Percentiles rank a stretch among this genome's conserved stretches.
Evolutionary conservation across 495 filamentous ascomycete genomes (phyloP).

Genomic region (Penicillium mononematosum): DNA sequence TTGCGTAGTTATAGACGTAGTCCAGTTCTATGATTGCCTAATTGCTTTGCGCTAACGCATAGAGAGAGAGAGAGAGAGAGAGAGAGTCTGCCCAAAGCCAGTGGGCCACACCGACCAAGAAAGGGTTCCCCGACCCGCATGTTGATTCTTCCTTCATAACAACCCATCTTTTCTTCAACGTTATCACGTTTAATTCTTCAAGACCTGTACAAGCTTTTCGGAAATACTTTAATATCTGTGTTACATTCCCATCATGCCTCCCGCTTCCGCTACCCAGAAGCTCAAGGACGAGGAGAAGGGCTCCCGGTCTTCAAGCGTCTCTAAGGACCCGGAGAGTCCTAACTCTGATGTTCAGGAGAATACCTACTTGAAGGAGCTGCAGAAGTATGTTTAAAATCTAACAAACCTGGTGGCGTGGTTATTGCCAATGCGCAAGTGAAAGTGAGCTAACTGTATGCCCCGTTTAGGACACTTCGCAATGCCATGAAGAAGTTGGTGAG

Average conservation of each 20-base stretch:
- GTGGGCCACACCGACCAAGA: constrained; percentile 26
- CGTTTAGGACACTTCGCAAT: constrained; percentile 74
- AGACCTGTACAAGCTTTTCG: constrained; percentile 18
- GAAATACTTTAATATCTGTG: constrained; percentile 22
- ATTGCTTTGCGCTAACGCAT: background rate
- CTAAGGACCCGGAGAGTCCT: constrained; percentile 37
- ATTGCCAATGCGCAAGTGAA: background rate
- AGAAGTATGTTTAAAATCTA: constrained; percentile 61
- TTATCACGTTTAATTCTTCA: constrained; percentile 15
- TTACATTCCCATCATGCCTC: constrained; percentile 44
- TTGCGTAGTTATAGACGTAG: background rate
- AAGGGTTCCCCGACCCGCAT: constrained; percentile 43
- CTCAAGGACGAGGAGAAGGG: constrained; percentile 41
- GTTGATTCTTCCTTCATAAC: constrained; percentile 23
- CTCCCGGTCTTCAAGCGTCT: constrained; percentile 30
- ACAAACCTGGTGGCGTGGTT: background rate
- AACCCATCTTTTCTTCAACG: constrained; percentile 13
- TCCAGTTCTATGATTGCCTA: background rate
- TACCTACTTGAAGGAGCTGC: constrained; percentile 76
- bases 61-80: too few relatives aligned
- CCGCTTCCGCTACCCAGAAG: constrained; percentile 42
- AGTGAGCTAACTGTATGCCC: constrained; percentile 15
- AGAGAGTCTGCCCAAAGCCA: constrained; percentile 8
- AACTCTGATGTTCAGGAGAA: constrained; percentile 62
- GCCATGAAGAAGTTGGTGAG: constrained; percentile 85